Evolutionary conservation across 805 yeast species (phyloP).

Genomic region (Metschnikowia amazonensis): DNA sequence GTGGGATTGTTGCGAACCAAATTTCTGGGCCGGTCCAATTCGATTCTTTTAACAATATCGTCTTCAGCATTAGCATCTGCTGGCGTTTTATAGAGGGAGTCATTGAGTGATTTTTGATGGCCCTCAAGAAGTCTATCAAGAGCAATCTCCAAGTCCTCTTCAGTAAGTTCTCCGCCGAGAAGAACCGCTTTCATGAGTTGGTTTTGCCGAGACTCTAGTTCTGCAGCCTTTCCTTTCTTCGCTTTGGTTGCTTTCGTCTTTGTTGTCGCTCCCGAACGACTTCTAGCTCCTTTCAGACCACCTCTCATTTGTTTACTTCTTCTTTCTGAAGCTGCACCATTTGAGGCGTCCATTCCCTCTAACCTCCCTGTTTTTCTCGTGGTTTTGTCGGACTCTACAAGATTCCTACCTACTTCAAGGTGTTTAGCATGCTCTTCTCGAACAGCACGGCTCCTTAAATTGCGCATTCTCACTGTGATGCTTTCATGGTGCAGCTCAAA

Average conservation of each 20-base stretch:
- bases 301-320: not conserved
- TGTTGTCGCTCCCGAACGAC: not conserved
- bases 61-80: conserved; percentile 20
- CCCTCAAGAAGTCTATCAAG: conserved; percentile 18
- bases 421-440: conserved; percentile 1
- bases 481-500: conserved; percentile 9
- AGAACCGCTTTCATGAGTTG: conserved; percentile 26
- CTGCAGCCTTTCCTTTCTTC: conserved; percentile 1
- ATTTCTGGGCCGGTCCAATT: conserved; percentile 41
- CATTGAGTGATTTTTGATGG: conserved; percentile 20
- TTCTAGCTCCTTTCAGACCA: not conserved
- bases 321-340: not conserved
- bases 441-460: not conserved
- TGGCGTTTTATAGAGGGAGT: conserved; percentile 18
- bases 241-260: not conserved
- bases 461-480: not conserved
- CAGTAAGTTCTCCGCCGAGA: conserved; percentile 30
- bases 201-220: conserved; percentile 14
- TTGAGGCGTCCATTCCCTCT: not conserved
- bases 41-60: conserved; percentile 18
- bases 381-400: not conserved
- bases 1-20: conserved; percentile 53
- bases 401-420: not conserved
- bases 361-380: not conserved
- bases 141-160: conserved; percentile 21